phyloP scores from a whole-genome alignment of 192 early-diverging fungal species.

The Oehlia diaphana region DNA sequence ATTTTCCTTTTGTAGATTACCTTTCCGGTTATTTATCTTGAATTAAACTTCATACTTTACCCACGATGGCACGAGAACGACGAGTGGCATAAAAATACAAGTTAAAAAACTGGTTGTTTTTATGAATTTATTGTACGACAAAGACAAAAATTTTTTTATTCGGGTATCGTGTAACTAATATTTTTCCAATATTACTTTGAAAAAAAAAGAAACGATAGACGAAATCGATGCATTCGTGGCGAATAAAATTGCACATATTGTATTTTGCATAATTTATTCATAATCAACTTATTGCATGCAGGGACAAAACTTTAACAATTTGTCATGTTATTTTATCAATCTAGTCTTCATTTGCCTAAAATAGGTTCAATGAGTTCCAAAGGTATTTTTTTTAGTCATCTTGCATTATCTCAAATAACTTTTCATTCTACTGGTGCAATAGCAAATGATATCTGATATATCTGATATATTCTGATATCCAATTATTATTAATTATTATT shows the following conservation, averaged over 20 bases:
- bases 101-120: not conserved
- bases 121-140: not conserved
- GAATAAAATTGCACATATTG: not conserved
- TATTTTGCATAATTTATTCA: not conserved
- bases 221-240: not conserved
- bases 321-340: not conserved
- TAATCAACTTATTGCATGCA: not conserved
- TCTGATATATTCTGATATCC: too few species aligned
- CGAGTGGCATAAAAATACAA: not conserved
- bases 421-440: too few species aligned
- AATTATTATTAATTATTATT: too few species aligned
- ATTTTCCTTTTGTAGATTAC: not conserved
- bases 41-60: not conserved
- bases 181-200: too few species aligned
- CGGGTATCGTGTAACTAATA: too few species aligned
- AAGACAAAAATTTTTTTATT: too few species aligned
- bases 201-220: too few species aligned
- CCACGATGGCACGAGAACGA: not conserved
- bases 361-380: too few species aligned
- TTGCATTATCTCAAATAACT: too few species aligned
- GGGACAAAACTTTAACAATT: not conserved
- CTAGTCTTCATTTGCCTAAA: not conserved
- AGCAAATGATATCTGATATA: too few species aligned
- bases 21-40: not conserved
- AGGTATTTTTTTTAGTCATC: too few species aligned